Conservation (phyloP, 306 rosid species). For the Prunus mira region DNA sequence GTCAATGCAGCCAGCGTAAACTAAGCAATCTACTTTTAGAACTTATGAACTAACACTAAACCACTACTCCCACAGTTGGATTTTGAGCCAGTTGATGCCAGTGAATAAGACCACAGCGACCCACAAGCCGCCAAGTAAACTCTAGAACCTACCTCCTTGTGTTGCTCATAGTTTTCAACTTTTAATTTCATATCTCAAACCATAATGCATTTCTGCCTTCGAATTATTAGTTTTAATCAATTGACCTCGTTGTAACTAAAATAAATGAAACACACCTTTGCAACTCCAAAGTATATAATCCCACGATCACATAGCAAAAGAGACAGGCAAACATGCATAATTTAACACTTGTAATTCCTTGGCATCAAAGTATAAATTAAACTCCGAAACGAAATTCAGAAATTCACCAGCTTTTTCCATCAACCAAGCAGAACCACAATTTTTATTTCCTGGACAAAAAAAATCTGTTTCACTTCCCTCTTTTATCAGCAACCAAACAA, state of each 20-base stretch:
- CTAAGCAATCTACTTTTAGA: background rate
- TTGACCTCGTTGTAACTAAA: background rate
- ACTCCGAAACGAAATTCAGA: background rate
- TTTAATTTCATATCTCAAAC: background rate
- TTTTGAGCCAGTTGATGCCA: background rate
- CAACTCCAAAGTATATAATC: background rate
- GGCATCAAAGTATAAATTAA: background rate
- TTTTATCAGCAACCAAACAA: conserved; percentile 3
- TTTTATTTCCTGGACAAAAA: background rate
- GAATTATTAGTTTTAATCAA: background rate
- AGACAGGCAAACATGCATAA: background rate
- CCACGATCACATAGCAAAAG: background rate
- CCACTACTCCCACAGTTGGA: background rate
- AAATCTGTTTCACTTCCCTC: background rate
- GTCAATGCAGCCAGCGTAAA: background rate
- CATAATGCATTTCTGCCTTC: background rate
- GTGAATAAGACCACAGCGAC: background rate
- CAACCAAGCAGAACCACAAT: background rate
- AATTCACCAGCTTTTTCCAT: background rate
- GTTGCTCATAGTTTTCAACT: background rate
- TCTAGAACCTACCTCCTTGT: background rate
- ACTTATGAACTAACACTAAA: background rate
- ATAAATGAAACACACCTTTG: background rate
- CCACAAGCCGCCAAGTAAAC: background rate
- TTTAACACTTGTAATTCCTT: background rate